Evolutionary conservation across 2,329 filamentous ascomycete genomes (phyloP).

Genomic region (Pseudogymnoascus pannorum): DNA sequence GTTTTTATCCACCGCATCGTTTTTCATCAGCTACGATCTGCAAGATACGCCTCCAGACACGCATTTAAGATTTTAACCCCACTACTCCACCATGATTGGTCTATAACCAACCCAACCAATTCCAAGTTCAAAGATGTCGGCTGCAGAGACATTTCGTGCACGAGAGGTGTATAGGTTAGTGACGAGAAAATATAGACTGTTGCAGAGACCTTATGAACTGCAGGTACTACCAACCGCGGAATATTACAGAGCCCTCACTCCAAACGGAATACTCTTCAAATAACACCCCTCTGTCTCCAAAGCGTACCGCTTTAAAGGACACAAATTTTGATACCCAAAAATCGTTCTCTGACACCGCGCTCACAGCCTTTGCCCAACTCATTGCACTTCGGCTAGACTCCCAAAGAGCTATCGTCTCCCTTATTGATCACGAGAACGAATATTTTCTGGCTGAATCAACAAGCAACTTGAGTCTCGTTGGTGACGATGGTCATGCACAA

Average conservation of each 20-base stretch:
- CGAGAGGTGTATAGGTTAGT: neutral
- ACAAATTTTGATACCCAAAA: neutral
- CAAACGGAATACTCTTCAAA: neutral
- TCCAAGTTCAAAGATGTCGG: neutral
- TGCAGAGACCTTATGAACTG: neutral
- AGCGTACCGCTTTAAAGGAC: neutral
- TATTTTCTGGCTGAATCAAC: slow-evolving; percentile 43
- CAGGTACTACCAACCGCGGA: slow-evolving; percentile 20
- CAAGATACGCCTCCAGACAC: neutral
- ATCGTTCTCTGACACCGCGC: slow-evolving; percentile 32
- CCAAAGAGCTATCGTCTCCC: slow-evolving; percentile 37
- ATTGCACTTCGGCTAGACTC: slow-evolving; percentile 37
- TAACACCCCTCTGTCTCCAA: neutral
- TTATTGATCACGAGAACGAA: slow-evolving; percentile 36
- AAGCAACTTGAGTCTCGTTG: slow-evolving; percentile 30
- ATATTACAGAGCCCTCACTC: neutral
- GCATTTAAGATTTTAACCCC: neutral
- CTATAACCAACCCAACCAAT: neutral
- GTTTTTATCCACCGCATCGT: too few relatives aligned
- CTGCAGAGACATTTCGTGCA: neutral
- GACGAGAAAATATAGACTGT: neutral
- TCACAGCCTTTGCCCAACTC: slow-evolving; percentile 37
- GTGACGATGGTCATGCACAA: slow-evolving; percentile 17
- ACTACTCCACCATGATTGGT: neutral
- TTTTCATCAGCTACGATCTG: neutral